Base-by-base conservation (phyloP, 1,284 basidiomycete species). In the Melampsora larici-populina region DNA sequence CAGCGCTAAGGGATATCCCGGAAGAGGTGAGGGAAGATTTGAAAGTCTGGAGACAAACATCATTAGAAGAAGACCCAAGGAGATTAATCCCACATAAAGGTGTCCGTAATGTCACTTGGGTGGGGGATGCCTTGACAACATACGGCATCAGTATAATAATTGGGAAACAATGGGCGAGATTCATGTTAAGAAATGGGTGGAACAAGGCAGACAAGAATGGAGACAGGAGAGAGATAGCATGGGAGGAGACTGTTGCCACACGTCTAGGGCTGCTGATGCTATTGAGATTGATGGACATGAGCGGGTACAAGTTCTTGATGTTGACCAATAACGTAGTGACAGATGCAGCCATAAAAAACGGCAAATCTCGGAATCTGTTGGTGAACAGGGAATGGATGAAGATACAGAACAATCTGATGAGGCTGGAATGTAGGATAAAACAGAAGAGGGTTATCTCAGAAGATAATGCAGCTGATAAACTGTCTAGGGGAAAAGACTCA, bases 291-390 rank as follows among this genome's bases (percentile, higher is more conserved):
- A 24, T 18, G 5, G 4, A 36, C 11, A 15, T 4, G 18, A 11
- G 3, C 3, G 69, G 69, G 2, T 5, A 2, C 7, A 29, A 3
- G 7, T 1, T 58, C 4, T 15, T 60, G 1, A 49, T 70, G 5
- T 70, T 26, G 40, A 70, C 69, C 7, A 29, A 70, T 29, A 70
- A 70, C 36, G 36, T 49, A 60, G 55, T 46, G 5, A 70, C 67
- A n/a, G 43, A 70, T 26, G 2, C 67, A 8, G 40, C 51, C 8
- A 51, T 70, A 11, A 33, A 58, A 29, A 70, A 60, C 5, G 7
- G 51, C 21, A 70, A 70, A 70, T 70, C 69, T 29, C 8, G 51
- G 49, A 33, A 51, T 33, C 1, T 31, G 2, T 18, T 6, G 4
- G 49, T 70, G 3, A n/a, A n/a, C n/a, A n/a, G n/a, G n/a, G n/a